Evolutionary conservation across 768 basidiomycete genomes (phyloP), one percentile per base, ranked within the genome.

Genomic region (Rickenella mellea): DNA sequence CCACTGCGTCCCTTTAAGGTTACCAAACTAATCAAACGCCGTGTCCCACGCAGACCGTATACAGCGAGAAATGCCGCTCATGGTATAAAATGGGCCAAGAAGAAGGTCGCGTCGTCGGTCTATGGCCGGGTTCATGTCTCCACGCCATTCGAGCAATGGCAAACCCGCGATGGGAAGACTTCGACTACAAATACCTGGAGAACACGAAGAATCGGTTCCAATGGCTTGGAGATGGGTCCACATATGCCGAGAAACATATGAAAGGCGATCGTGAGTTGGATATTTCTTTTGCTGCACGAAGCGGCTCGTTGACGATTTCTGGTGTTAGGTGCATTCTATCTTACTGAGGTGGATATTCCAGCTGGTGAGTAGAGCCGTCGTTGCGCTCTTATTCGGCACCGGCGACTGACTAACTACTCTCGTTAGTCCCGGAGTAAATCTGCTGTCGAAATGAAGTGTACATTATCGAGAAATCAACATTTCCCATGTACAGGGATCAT

Each of bases 101-200:
- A 47, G 73, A 76, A 55, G 78, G 79, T 1, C 67, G 73, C 2
- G 61, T 80, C 6, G 67, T 69, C 19, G 76, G 65, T 1, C 60
- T 82, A 6, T 82, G 75, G 75, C 78, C 79, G 14, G 75, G 75
- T 74, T 77, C 76, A 0, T 63, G 66, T 35, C 50, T 76, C 12
- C 77, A 78, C 42, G 74, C 71, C 1, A 57, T 64, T 5, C 65
- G 63, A 21, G 66, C 70, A 1, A 55, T 82, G 5, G 58, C 60
- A 27, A 55, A 74, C 52, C 78, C 78, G 5, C 70, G 79, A 5
- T 81, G 78, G 77, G 80, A 82, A 45, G 80, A 81, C 49, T 81
- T 64, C 46, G 63, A 66, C 31, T 78, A 74, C 44, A 70, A 78
- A 50, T 56, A 43, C 4, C 50, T 70, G 3, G 70, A 72, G 43